Evolutionary conservation across 2,329 filamentous ascomycete genomes (phyloP).

Genomic region (Monascus ruber): DNA sequence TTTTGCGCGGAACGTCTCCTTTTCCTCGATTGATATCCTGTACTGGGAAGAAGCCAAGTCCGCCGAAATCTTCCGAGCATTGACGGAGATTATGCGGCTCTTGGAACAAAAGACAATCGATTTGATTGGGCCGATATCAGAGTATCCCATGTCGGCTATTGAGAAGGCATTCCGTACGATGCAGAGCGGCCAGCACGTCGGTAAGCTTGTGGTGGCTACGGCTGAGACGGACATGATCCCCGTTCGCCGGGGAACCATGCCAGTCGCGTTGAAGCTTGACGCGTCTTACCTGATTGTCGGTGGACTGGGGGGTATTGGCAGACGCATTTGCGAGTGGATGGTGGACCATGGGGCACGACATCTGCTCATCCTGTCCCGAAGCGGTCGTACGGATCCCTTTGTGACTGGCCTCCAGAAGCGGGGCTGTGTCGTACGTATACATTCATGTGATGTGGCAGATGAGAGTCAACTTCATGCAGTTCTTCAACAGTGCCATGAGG

Average conservation of each 20-base stretch:
- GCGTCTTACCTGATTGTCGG: too few species aligned
- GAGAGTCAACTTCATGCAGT: slow-evolving; percentile 11
- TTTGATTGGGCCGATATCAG: too few species aligned
- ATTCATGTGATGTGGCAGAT: slow-evolving; percentile 16
- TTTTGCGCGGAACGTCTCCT: neutral
- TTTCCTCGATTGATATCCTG: neutral
- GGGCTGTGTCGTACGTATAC: neutral
- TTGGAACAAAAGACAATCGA: neutral
- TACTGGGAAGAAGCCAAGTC: neutral
- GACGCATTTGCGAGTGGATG: neutral
- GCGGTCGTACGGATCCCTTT: neutral
- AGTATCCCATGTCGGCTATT: too few species aligned
- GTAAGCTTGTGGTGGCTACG: too few species aligned
- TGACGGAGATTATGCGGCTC: too few species aligned
- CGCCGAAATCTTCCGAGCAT: too few species aligned
- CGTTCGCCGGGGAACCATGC: neutral
- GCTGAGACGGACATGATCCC: too few species aligned
- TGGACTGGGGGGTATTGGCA: too few species aligned
- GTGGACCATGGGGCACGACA: neutral
- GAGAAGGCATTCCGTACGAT: too few species aligned
- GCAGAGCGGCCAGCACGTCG: too few species aligned
- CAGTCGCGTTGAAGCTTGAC: neutral
- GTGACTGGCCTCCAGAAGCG: neutral
- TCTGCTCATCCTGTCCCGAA: neutral
- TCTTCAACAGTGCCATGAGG: slow-evolving; percentile 3